Base-by-base conservation (phyloP, 345 rosid species). In the Mallotus nudiflorus region DNA sequence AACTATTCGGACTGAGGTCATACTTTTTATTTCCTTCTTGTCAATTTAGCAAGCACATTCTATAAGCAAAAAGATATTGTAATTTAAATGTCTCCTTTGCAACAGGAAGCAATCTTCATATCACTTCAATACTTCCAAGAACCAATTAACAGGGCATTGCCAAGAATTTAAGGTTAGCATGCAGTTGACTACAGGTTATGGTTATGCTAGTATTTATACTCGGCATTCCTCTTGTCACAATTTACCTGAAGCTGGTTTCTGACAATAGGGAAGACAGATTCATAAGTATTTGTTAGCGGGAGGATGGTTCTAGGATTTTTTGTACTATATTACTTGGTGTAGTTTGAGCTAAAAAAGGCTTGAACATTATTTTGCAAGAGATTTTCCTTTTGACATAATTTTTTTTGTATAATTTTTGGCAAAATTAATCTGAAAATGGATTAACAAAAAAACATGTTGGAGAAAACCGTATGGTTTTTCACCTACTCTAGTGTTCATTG, bases 61-160 rank as follows among this genome's bases (percentile, higher is more conserved):
- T 54, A 31, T 67, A 29, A 31, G 9, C n/a, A 13, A n/a, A 51
- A 9, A 33, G 37, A 14, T 39, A 42, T 31, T 39, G 33, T 54
- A 62, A 18, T 74, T 45, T 3, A 28, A 31, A 15, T 50, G 25
- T 15, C 27, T 52, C 68, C 37, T 56, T 27, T 69, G 16, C 64
- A 44, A 53, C 87, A 92, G 97, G 96, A 89, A 81, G 93, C 93
- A 11, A 83, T 92, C n/a, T 83, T 92, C 25, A 86, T 89, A 56
- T 89, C 93, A 56, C 97, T 92, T 65, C 96, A 92, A 77, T 92
- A 86, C 72, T 92, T 92, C 77, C 96, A 87, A 70, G 97, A 89
- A 73, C 96, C 96, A 67, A 82, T 89, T 37, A 76, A 62, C 77
- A 77, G 87, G 57, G 89, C 90, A 29, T 53, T 88, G 78, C 80